Percentiles rank a stretch among this genome's conserved stretches.
Conservation (phyloP, 805 yeast genomes). For the Candida gorgasii region DNA sequence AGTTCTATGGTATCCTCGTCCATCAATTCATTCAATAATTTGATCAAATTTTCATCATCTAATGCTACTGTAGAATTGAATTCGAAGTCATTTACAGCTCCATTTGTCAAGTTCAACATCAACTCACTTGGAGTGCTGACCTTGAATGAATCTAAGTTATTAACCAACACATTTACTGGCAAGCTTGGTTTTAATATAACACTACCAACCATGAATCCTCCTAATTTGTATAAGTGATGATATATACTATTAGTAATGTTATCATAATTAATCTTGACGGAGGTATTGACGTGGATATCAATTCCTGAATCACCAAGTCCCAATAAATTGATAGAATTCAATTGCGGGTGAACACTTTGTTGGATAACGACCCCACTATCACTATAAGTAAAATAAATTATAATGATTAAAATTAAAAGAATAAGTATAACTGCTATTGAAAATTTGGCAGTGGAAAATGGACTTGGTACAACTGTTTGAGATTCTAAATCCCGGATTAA, state of each 20-base stretch:
- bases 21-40: conserved; percentile 16
- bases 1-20: conserved; percentile 19
- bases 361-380: conserved; percentile 13
- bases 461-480: conserved; percentile 9
- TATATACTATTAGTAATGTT: conserved; percentile 23
- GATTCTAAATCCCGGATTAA: conserved; percentile 11
- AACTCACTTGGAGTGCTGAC: conserved; percentile 13
- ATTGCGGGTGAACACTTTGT: conserved; percentile 23
- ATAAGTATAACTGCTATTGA: conserved; percentile 13
- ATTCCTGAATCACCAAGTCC: conserved; percentile 28
- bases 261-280: conserved; percentile 28
- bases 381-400: conserved; percentile 16
- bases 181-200: conserved; percentile 20
- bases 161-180: conserved; percentile 19
- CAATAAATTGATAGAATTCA: conserved; percentile 26
- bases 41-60: conserved; percentile 13
- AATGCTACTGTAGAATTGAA: conserved; percentile 14
- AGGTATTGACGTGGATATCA: conserved; percentile 27
- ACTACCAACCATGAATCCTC: conserved; percentile 24
- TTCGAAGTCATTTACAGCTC: conserved; percentile 10
- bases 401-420: conserved; percentile 12
- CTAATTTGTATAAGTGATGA: conserved; percentile 20
- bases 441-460: conserved; percentile 14
- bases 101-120: conserved; percentile 9
- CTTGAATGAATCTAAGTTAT: conserved; percentile 18